phyloP scores from a whole-genome alignment of 352 stramenopile species.

The Paralagenidium karlingii region DNA sequence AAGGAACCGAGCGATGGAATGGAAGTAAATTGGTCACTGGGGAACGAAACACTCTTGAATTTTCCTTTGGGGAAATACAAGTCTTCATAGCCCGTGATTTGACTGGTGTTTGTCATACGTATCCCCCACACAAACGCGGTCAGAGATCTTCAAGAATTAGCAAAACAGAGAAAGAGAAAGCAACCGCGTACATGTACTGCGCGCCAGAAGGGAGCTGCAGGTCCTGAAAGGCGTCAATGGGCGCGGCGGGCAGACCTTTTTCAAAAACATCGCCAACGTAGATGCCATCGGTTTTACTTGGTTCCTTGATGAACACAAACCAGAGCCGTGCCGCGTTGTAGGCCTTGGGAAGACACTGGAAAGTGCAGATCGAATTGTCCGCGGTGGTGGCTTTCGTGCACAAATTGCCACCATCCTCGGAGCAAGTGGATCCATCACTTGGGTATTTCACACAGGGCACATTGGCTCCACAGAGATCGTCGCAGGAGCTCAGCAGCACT shows the following conservation, averaged over 20 bases:
- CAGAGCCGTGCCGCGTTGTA: conserved; percentile 37
- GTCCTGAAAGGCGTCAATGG: conserved; percentile 24
- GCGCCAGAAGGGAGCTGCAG: conserved; percentile 26
- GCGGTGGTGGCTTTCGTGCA: conserved; percentile 14
- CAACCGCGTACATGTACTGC: conserved; percentile 26
- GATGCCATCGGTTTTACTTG: conserved; percentile 24
- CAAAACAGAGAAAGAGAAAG: background rate
- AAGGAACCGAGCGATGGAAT: conserved; percentile 21
- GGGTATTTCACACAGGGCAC: conserved; percentile 57
- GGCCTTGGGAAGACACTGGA: conserved; percentile 39
- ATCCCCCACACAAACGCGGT: too few relatives aligned
- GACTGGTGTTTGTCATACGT: too few relatives aligned
- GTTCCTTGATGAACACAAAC: conserved; percentile 54
- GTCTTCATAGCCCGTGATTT: conserved; percentile 71
- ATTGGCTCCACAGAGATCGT: conserved; percentile 11
- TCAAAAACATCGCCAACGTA: conserved; percentile 9
- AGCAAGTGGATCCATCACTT: conserved; percentile 21
- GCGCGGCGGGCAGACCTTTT: conserved; percentile 26
- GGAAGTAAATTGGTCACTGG: conserved; percentile 25
- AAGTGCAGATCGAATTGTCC: conserved; percentile 33
- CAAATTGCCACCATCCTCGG: conserved; percentile 24
- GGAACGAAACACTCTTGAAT: conserved; percentile 33
- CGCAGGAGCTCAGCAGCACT: conserved; percentile 40
- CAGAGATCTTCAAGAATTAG: conserved; percentile 1
- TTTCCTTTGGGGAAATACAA: conserved; percentile 49